Evolutionary conservation across 306 rosid species (phyloP), one percentile per base, ranked within the genome.

Genomic region (Arachis stenosperma): DNA sequence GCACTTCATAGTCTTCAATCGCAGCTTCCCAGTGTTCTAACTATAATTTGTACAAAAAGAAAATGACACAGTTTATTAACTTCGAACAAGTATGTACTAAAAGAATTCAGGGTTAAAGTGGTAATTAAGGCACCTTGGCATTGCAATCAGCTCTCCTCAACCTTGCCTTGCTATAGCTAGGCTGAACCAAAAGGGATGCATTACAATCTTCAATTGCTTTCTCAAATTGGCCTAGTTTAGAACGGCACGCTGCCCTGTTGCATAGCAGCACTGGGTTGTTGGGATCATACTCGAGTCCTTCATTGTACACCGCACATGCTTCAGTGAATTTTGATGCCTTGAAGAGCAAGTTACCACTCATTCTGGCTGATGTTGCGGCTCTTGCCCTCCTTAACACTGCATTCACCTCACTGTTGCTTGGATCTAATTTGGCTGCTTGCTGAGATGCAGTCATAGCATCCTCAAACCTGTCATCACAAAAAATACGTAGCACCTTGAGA

Each of bases 241-340:
- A 90, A 22, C 92, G 99, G 72, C 98, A 88, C 4, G 99, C 98
- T 30, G 97, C 99, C 73, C 99, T 88, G 78, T 95, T 95, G 87
- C 96, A 90, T 57, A 92, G 76, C 51, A 95, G 80, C 64, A 95
- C 89, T 1, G 99, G 83, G 81, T 90, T 95, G 84, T 75, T 54
- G 0, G 88, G 87, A 70, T 92, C 93, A 60, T 85, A 75, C 41
- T 92, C 97, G 46, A 95, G 84, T 71, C 99, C 99, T 82, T 92
- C 93, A 54, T 89, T 88, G 71, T 95, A 95, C 0, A 80, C 79
- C 0, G 75, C 81, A 4, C 82, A 86, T 1, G 99, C 99, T 82
- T 95, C 96, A 2, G 41, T 53, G 73, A 87, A 95, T 69, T 88
- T 95, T 0, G 90, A 84, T 68, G 86, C 93, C 84, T 82, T 95